Percentiles rank a stretch among this genome's conserved stretches.
These are phyloP conservation scores for Stipa capillata DNA, from an alignment of 176 grass and related monocot species.

Conservation along the genomic window DNA sequence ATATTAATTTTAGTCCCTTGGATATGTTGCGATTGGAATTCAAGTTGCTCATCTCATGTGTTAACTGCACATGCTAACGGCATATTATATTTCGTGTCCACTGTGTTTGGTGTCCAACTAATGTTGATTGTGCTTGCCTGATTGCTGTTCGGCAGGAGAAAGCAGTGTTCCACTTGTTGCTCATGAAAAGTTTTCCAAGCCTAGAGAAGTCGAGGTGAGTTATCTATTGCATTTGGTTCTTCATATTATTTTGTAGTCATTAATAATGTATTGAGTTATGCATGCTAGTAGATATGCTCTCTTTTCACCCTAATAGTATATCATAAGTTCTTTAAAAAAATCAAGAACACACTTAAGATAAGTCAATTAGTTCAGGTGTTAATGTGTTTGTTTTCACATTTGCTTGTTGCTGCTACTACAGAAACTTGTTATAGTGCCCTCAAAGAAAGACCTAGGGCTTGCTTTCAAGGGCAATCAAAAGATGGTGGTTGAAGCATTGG, in stretches of 20 bases:
- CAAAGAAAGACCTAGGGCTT: conserved; percentile 75
- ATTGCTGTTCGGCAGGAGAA: conserved; percentile 39
- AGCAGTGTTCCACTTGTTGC: conserved; percentile 53
- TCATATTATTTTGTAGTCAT: background rate
- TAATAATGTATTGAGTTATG: background rate
- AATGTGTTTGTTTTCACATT: background rate
- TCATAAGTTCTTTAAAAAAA: background rate
- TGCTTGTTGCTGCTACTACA: conserved; percentile 14
- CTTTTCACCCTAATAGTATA: background rate
- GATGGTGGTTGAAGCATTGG: conserved; percentile 73
- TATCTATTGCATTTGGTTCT: background rate
- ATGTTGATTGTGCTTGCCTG: background rate
- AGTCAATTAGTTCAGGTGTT: background rate
- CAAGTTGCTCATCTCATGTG: background rate
- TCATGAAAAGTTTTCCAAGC: conserved; percentile 55
- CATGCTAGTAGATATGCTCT: background rate
- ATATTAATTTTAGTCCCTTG: background rate
- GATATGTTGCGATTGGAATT: background rate
- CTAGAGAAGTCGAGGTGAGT: conserved; percentile 69
- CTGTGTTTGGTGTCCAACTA: background rate
- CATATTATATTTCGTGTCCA: background rate
- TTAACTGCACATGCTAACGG: background rate
- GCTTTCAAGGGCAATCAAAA: conserved; percentile 76
- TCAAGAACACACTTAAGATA: background rate
- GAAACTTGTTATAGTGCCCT: conserved; percentile 78